Evolutionary conservation across 2,329 filamentous ascomycete genomes (phyloP).

Genomic region (Aspergillaceae sp.): DNA sequence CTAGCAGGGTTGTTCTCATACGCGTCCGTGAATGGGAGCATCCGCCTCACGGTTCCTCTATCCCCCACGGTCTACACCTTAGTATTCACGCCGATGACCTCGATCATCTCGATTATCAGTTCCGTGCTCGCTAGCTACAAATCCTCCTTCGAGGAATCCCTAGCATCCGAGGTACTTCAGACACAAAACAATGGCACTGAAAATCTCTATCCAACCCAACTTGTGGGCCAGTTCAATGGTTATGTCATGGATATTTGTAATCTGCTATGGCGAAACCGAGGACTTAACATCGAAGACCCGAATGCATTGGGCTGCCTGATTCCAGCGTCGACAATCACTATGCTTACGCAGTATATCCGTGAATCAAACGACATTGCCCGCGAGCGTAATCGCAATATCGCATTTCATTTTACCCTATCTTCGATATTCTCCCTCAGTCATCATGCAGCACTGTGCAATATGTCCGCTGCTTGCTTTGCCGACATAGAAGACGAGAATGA

Average conservation of each 20-base stretch:
- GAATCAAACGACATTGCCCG: slow-evolving; percentile 27
- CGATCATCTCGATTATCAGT: slow-evolving; percentile 60
- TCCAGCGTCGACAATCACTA: slow-evolving; percentile 36
- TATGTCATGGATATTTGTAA: slow-evolving; percentile 85
- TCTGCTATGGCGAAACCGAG: slow-evolving; percentile 67
- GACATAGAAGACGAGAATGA: slow-evolving; percentile 39
- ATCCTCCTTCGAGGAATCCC: slow-evolving; percentile 59
- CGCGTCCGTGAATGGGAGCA: slow-evolving; percentile 41
- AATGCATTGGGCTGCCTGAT: slow-evolving; percentile 50
- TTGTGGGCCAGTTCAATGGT: slow-evolving; percentile 67
- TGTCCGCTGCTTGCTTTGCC: slow-evolving; percentile 42
- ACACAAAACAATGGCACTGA: slow-evolving; percentile 19
- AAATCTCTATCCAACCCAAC: slow-evolving; percentile 47
- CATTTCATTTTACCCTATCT: slow-evolving; percentile 28
- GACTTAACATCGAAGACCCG: slow-evolving; percentile 57
- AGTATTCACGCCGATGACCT: slow-evolving; percentile 56
- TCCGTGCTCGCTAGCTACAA: slow-evolving; percentile 65
- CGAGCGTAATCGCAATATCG: slow-evolving; percentile 20
- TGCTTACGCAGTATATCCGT: slow-evolving; percentile 36
- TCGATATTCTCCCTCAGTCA: slow-evolving; percentile 42
- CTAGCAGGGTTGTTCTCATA: slow-evolving; percentile 51
- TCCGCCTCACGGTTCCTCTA: slow-evolving; percentile 61
- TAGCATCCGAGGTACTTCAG: slow-evolving; percentile 25
- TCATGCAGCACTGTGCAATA: slow-evolving; percentile 37
- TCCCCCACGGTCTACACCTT: slow-evolving; percentile 61